phyloP scores from a whole-genome alignment of 345 rosid species.

The Abelmoschus esculentus region DNA sequence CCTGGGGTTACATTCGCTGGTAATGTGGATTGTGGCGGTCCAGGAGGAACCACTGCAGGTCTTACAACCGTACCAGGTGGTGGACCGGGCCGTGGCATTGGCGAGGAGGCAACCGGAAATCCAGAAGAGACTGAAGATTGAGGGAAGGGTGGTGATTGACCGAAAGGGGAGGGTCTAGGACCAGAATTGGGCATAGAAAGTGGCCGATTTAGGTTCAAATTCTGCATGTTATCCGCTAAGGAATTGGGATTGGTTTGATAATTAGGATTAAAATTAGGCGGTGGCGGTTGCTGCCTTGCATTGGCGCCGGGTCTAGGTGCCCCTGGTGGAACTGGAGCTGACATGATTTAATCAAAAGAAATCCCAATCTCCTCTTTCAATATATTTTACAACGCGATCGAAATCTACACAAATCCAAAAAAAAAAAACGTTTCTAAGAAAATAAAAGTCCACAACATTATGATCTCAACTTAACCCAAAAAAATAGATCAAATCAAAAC shows the following conservation, averaged over 20 bases:
- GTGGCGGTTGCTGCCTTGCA: slow-evolving; percentile 25
- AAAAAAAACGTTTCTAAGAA: background rate
- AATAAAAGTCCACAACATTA: background rate
- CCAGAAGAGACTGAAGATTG: slow-evolving; percentile 43
- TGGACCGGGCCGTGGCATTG: slow-evolving; percentile 53
- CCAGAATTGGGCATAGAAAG: slow-evolving; percentile 35
- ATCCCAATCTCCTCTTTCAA: slow-evolving; percentile 10
- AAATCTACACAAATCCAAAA: slow-evolving; percentile 10
- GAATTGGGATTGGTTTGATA: slow-evolving; percentile 36
- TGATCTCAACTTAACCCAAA: background rate
- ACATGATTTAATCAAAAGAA: slow-evolving; percentile 41
- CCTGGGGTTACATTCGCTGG: slow-evolving; percentile 37
- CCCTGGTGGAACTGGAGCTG: slow-evolving; percentile 86
- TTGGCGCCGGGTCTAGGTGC: slow-evolving; percentile 56
- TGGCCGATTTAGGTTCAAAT: slow-evolving; percentile 55
- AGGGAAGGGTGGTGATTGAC: slow-evolving; percentile 48
- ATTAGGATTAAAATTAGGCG: slow-evolving; percentile 41
- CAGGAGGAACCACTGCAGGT: slow-evolving; percentile 44
- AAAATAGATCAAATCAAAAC: slow-evolving; percentile 1
- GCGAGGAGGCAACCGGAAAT: slow-evolving; percentile 12
- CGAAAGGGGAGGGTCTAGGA: slow-evolving; percentile 60
- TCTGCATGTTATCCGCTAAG: slow-evolving; percentile 57
- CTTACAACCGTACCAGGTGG: slow-evolving; percentile 34
- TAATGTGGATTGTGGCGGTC: slow-evolving; percentile 31
- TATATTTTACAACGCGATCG: slow-evolving; percentile 2